Percentiles rank a stretch among this genome's conserved stretches.
Evolutionary conservation across 1,284 basidiomycete species (phyloP).

Genomic region (Sphaerobolus stellatus): DNA sequence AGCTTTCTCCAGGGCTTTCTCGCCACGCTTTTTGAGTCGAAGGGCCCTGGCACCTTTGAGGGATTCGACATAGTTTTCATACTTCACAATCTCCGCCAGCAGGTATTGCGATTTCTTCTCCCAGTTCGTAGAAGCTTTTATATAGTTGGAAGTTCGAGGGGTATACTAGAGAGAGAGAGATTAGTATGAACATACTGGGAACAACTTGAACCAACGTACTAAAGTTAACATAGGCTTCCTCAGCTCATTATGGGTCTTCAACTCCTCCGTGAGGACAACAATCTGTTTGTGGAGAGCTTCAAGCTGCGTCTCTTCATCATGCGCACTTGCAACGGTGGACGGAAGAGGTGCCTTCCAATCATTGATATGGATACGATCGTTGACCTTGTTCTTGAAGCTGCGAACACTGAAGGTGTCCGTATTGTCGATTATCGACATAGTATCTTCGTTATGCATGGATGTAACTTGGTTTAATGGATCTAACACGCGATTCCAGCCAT

Average conservation of each 20-base stretch:
- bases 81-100: slow-evolving; percentile 91
- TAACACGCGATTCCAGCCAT: slow-evolving; percentile 87
- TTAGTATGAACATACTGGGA: background rate
- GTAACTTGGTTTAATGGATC: slow-evolving; percentile 47
- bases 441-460: slow-evolving; percentile 20
- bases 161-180: slow-evolving; percentile 58
- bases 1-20: slow-evolving; percentile 80
- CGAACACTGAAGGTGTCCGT: slow-evolving; percentile 66
- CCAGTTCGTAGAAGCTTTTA: slow-evolving; percentile 88
- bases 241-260: slow-evolving; percentile 81
- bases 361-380: slow-evolving; percentile 81
- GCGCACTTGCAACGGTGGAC: slow-evolving; percentile 78
- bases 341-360: slow-evolving; percentile 93
- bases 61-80: slow-evolving; percentile 92
- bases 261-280: slow-evolving; percentile 70
- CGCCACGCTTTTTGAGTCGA: slow-evolving; percentile 80
- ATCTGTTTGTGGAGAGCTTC: slow-evolving; percentile 84
- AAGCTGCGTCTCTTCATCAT: slow-evolving; percentile 89
- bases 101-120: slow-evolving; percentile 87
- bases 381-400: slow-evolving; percentile 67
- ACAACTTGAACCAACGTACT: slow-evolving; percentile 47
- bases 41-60: slow-evolving; percentile 78
- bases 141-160: slow-evolving; percentile 68
- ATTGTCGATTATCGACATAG: slow-evolving; percentile 57
- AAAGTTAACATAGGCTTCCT: slow-evolving; percentile 80